Evolutionary conservation across 2,329 filamentous ascomycete species (phyloP).

Genomic region (Leptographium procerum): DNA sequence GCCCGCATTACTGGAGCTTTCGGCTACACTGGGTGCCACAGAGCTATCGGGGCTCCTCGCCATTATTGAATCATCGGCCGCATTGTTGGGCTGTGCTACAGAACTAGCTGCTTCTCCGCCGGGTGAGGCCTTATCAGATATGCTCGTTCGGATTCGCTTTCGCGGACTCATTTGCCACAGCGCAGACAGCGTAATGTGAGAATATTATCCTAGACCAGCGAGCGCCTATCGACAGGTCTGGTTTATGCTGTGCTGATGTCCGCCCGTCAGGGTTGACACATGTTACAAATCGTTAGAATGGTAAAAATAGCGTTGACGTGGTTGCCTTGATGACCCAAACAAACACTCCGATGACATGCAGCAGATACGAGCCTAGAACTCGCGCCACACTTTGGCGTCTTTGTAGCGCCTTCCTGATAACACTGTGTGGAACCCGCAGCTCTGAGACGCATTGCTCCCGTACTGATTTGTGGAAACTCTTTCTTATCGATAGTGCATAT

Average conservation of each 20-base stretch:
- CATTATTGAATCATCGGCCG: background rate
- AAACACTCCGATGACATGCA: background rate
- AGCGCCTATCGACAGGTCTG: background rate
- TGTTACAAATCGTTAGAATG: too few species aligned
- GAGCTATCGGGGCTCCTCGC: slow-evolving; percentile 6
- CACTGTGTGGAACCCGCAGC: background rate
- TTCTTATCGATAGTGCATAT: slow-evolving; percentile 2
- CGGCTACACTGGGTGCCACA: slow-evolving; percentile 3
- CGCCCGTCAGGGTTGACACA: background rate
- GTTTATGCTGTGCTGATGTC: background rate
- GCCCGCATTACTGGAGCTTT: slow-evolving; percentile 3
- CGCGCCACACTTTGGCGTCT: background rate
- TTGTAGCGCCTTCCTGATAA: background rate
- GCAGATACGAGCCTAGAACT: background rate
- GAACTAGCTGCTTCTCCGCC: background rate
- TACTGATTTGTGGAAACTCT: background rate
- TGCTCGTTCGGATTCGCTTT: slow-evolving; percentile 28
- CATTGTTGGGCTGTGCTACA: slow-evolving; percentile 1
- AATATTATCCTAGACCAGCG: background rate
- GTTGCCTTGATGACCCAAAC: background rate
- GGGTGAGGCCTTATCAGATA: slow-evolving; percentile 10
- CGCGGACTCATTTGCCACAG: slow-evolving; percentile 25
- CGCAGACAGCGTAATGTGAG: background rate
- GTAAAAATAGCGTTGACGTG: background rate
- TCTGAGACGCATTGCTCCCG: too few species aligned